Percentiles rank a stretch among this genome's conserved stretches.
phyloP scores from a whole-genome alignment of 768 basidiomycete genomes.

The Cystobasidium tubakii region DNA sequence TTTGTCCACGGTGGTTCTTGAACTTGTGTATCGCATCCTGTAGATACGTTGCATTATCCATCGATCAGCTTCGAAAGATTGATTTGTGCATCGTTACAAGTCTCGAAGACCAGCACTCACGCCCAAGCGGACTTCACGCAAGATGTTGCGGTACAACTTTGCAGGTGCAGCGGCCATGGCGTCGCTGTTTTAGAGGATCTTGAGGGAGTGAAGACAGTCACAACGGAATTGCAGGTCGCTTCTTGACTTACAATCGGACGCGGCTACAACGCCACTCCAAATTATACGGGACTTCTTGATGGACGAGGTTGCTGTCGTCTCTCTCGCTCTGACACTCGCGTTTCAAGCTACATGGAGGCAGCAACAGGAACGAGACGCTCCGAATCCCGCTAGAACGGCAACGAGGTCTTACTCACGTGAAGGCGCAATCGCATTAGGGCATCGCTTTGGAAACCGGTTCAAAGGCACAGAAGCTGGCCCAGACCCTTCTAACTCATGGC shows the following conservation, averaged over 20 bases:
- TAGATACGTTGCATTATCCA: background rate
- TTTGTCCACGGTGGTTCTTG: background rate
- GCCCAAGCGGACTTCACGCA: slow-evolving; percentile 25
- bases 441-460: background rate
- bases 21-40: slow-evolving; percentile 24
- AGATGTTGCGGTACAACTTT: slow-evolving; percentile 9
- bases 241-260: background rate
- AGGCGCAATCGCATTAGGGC: background rate
- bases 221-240: too few relatives aligned
- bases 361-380: background rate
- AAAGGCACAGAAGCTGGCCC: background rate
- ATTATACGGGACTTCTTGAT: background rate
- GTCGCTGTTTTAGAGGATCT: background rate
- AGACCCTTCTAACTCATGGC: background rate
- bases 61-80: background rate
- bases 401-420: background rate
- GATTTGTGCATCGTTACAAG: too few relatives aligned
- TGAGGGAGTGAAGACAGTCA: background rate
- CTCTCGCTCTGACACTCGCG: slow-evolving; percentile 9
- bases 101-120: background rate
- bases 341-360: background rate
- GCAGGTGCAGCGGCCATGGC: slow-evolving; percentile 12
- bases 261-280: background rate
- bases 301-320: background rate
- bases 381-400: background rate